Evolutionary conservation across 2,329 filamentous ascomycete species (phyloP), one percentile per base, ranked within the genome.

Genomic region (Arachnomyces sp.): DNA sequence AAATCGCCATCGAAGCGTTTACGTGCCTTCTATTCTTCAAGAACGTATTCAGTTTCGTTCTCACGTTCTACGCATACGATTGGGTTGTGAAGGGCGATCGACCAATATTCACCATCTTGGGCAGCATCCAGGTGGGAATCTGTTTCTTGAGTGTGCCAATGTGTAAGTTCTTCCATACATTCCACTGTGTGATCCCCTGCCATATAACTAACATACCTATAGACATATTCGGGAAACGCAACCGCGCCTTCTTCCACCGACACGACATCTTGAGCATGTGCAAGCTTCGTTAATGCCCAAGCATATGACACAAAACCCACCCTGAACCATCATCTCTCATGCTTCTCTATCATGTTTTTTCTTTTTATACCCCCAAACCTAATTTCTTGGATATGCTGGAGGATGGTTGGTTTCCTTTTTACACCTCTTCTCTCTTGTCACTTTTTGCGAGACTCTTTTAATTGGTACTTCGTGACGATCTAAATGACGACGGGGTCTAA

Each of bases 1-100:
- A 90, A 46, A 77, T 94, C 42, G 79, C 85, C 1, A 77, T 94
- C 35, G 89, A 95, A 63, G 84, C 81, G 5, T 94, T 94, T 59
- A 94, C 88, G 0, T 85, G 86, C 63, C 76, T 92, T 59, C 75
- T 94, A 48, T 81, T 94, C 39, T 94, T 95, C 72, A 95, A 95
- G 65, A 94, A 95, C 63, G 75, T 95, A 46, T 94, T 95, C 66
- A 84, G 81, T 47, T 95, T 93, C 53, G 77, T 79, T 5, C 68
- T 95, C 41, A 94, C 89, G 0, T 93, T 81, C 59, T 82, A 77
- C 50, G 87, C 86, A 1, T 94, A 86, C 53, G 72, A 88, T 42
- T 95, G 90, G 89, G 71, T 94, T 17, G 71, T 82, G 7, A 49
- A 65, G 1, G 57, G 59, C 7, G 77, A 77, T 2, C 71, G 73